Evolutionary conservation across 768 basidiomycete genomes (phyloP), one percentile per base, ranked within the genome.

Genomic region (Suillus decipiens): DNA sequence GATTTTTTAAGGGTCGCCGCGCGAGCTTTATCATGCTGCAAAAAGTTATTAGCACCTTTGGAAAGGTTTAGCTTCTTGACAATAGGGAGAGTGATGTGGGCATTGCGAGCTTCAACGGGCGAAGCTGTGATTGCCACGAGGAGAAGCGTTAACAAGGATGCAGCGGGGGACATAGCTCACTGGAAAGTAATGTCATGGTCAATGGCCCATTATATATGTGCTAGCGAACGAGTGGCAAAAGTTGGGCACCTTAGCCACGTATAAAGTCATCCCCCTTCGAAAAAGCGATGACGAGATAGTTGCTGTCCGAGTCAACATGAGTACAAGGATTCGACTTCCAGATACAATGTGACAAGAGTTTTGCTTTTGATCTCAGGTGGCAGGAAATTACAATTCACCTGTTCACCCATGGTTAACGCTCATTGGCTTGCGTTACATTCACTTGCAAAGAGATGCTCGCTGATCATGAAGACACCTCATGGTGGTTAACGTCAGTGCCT

Each of bases 31-130:
- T 89, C 88, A 58, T 77, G 79, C 47, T 77, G 71, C 33, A 87
- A 62, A 54, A 89, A 72, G 62, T 83, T 83, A 63, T 74, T 73
- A 14, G 80, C 66, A 65, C 72, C 70, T 47, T 82, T 81, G 8
- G 77, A 83, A 63, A 78, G 61, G 73, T 86, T 86, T 71, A 87
- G 66, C 61, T 77, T 77, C 70, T 82, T 82, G 22, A 84, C 80
- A 53, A 89, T 72, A 24, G 84, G 77, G 24, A 89, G 70, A 7
- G 80, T 80, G 56, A 85, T 74, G 33, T 70, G 74, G 9, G 78
- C 74, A 60, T 76, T 69, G 61, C 77, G 73, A 39, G 84, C 70
- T 60, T 73, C 66, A 51, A 82, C 70, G 0, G 81, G 81, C 48
- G 78, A 79, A 54, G 80, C 81, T 51, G 73, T 77, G 53, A 81